Evolutionary conservation across 129 eudicot species (phyloP).

Genomic region (Calendula officinalis): DNA sequence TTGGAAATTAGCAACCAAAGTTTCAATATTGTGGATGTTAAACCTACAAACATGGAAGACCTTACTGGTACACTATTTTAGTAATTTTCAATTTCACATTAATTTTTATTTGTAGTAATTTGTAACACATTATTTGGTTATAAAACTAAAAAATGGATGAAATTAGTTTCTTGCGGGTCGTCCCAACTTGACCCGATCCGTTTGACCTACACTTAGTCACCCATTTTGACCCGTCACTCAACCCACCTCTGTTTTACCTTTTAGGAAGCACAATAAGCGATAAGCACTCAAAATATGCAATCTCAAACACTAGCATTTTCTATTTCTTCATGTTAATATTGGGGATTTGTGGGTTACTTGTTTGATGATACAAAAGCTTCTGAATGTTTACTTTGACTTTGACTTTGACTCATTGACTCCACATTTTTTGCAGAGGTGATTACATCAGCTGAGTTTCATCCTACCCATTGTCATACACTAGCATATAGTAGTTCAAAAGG

Average conservation of each 20-base stretch:
- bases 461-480: constrained; percentile 83
- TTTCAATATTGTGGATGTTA: constrained; percentile 95
- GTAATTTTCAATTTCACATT: background rate
- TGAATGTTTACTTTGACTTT: too few relatives aligned
- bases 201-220: too few relatives aligned
- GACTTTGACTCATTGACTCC: too few relatives aligned
- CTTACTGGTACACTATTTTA: constrained; percentile 59
- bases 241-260: background rate
- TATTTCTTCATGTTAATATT: too few relatives aligned
- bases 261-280: too few relatives aligned
- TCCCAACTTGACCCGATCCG: background rate
- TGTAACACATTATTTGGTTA: too few relatives aligned
- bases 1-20: constrained; percentile 90
- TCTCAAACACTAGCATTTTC: background rate
- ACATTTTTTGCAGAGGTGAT: constrained; percentile 79
- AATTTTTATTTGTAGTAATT: background rate
- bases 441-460: constrained; percentile 98
- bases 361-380: too few relatives aligned
- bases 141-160: too few relatives aligned
- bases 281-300: background rate
- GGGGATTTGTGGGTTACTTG: background rate
- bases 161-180: background rate
- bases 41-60: constrained; percentile 92
- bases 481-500: constrained; percentile 99
- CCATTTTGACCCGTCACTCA: background rate